Evolutionary conservation across 257 asterid species (phyloP), one percentile per base, ranked within the genome.

Genomic region (Plantago major): DNA sequence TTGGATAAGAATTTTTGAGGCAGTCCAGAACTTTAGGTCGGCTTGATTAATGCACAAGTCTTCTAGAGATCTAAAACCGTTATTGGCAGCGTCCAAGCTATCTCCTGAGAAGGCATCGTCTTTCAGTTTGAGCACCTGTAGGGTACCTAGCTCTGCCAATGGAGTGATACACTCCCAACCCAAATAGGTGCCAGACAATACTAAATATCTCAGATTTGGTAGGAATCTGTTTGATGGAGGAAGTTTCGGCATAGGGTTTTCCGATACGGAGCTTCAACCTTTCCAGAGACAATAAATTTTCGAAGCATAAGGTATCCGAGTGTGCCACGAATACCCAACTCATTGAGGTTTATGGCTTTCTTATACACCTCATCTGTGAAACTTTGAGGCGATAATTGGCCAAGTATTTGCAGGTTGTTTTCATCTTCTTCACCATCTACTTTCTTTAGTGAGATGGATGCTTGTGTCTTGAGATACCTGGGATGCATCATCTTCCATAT

Each of bases 321-420:
- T 33, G 8, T 33, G 10, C 55, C 55, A 50, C 55, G 55, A 50
- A 50, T 50, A 50, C 55, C 55, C 55, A 50, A 7, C 18, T 13
- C 10, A 16, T 7, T 4, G 6, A 50, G 19, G 55, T 50, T 50
- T 3, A 3, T 15, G 28, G 55, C 55, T 19, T 18, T 50, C 4
- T 15, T 18, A 16, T 13, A 50, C 7, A 50, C 55, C 15, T 50
- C 55, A 4, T 50, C 19, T 18, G 55, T 50, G 9, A 16, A 50
- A 50, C 55, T 50, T 50, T 50, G 11, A 2, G 28, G 19, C 9
- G 19, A 50, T 15, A 50, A 50, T 15, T 9, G 3, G 0, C 5
- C 10, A 6, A 46, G 49, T 1, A n/a, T 46, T 46, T 46, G 49
- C 1, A 46, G 49, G n/a, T n/a, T n/a, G n/a, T n/a, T n/a, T n/a